A percentile compares a stretch with the other conserved stretches of the same genome.
Conservation (phyloP, 768 basidiomycete genomes). For the Russula vinacea region DNA sequence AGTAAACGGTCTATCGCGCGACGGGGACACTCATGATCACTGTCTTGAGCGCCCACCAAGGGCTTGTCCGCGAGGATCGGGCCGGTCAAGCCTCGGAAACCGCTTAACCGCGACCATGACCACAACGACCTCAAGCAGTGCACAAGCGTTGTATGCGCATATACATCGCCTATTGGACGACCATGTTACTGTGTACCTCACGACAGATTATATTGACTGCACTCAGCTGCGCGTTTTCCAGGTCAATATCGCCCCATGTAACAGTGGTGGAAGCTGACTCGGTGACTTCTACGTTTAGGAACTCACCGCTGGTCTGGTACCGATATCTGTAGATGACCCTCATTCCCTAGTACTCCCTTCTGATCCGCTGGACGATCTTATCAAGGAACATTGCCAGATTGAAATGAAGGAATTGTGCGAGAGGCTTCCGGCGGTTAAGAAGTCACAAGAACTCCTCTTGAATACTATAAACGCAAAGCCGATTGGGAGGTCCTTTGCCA, state of each 20-base stretch:
- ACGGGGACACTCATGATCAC: not conserved
- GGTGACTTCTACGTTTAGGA: slow-evolving; percentile 10
- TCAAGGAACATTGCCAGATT: slow-evolving; percentile 4
- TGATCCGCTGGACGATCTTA: slow-evolving; percentile 23
- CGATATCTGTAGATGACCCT: slow-evolving; percentile 19
- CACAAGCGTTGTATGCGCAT: slow-evolving; percentile 19
- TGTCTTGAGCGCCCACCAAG: not conserved
- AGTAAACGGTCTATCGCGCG: slow-evolving; percentile 1
- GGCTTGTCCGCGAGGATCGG: not conserved
- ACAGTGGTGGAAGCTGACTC: not conserved
- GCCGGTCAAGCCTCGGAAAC: not conserved
- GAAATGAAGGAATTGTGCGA: slow-evolving; percentile 8
- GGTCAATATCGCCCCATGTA: slow-evolving; percentile 12
- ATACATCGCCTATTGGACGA: slow-evolving; percentile 27
- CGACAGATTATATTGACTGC: slow-evolving; percentile 18
- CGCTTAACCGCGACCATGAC: not conserved
- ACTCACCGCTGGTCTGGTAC: slow-evolving; percentile 13
- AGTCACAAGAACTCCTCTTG: slow-evolving; percentile 11
- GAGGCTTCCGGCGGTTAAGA: slow-evolving; percentile 2
- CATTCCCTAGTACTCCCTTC: slow-evolving; percentile 22
- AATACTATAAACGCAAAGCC: not conserved
- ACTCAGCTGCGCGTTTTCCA: slow-evolving; percentile 25
- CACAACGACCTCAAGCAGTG: not conserved
- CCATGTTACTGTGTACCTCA: slow-evolving; percentile 19
- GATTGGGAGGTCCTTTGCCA: not conserved